Evolutionary conservation across 2,329 filamentous ascomycete species (phyloP).

Genomic region (Epichloe coenophiala): DNA sequence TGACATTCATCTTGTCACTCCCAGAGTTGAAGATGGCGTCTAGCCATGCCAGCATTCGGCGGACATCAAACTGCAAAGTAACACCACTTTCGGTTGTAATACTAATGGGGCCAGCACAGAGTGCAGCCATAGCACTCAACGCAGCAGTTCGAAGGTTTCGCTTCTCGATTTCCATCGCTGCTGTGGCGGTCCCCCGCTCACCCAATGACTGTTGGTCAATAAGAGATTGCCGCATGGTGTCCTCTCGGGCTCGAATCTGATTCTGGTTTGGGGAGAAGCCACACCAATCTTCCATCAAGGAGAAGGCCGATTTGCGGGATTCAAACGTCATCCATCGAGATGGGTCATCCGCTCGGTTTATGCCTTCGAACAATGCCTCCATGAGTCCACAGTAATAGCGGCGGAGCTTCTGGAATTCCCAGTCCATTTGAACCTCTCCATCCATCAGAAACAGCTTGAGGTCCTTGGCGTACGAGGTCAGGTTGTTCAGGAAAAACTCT

Average conservation of each 20-base stretch:
- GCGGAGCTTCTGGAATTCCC: constrained; percentile 82
- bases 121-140: constrained; percentile 84
- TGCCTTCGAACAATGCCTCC: constrained; percentile 84
- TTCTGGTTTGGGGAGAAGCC: constrained; percentile 86
- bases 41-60: constrained; percentile 88
- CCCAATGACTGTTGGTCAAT: constrained; percentile 66
- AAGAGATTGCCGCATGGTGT: constrained; percentile 74
- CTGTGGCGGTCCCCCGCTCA: constrained; percentile 69
- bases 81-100: constrained; percentile 79
- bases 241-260: constrained; percentile 69
- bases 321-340: constrained; percentile 97
- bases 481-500: constrained; percentile 80
- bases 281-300: constrained; percentile 98
- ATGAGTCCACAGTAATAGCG: constrained; percentile 90
- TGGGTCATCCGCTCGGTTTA: constrained; percentile 72
- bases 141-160: constrained; percentile 81
- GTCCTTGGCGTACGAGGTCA: constrained; percentile 82
- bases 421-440: constrained; percentile 84
- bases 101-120: constrained; percentile 76
- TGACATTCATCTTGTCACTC: constrained; percentile 84
- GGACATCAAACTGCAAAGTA: constrained; percentile 81
- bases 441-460: constrained; percentile 92
- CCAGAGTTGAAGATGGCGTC: constrained; percentile 86
- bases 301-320: constrained; percentile 85
- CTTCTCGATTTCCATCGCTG: constrained; percentile 94